phyloP scores from a whole-genome alignment of 2,329 filamentous ascomycete species.

The Thielaviopsis ethacetica region DNA sequence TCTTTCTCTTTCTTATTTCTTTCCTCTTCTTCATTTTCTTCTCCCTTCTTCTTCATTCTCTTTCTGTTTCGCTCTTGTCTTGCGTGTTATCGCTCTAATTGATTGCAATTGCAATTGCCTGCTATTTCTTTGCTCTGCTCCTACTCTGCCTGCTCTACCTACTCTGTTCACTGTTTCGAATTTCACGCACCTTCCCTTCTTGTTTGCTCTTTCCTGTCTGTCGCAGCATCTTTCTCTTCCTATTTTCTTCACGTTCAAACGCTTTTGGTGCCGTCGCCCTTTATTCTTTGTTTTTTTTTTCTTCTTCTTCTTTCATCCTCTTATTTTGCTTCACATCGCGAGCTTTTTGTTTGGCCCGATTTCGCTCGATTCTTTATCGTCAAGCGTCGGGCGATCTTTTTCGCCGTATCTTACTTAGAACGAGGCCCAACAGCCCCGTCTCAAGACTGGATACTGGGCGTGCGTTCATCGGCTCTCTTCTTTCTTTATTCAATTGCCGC shows the following conservation, averaged over 20 bases:
- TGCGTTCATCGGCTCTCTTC: too few species aligned
- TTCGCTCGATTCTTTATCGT: too few species aligned
- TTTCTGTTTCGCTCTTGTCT: not conserved
- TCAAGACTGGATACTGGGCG: too few species aligned
- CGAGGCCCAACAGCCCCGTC: too few species aligned
- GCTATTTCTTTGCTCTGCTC: not conserved
- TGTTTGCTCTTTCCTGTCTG: conserved; percentile 11
- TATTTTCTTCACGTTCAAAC: too few species aligned
- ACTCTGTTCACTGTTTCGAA: conserved; percentile 5
- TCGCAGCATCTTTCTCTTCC: not conserved
- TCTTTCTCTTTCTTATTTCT: not conserved
- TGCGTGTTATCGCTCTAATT: not conserved
- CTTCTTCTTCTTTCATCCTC: too few species aligned
- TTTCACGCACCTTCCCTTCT: conserved; percentile 12
- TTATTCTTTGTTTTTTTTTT: not conserved
- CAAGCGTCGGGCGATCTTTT: not conserved
- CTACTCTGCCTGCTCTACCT: not conserved
- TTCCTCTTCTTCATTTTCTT: conserved; percentile 4
- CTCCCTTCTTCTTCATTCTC: conserved; percentile 4
- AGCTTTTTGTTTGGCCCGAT: too few species aligned
- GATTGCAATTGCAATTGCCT: not conserved
- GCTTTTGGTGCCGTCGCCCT: not conserved
- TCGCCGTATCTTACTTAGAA: not conserved
- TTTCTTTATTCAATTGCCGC: too few species aligned
- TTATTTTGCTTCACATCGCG: too few species aligned